These are phyloP conservation scores for Cyberlindnera xylosilytica DNA, from an alignment of 805 yeast species.

Conservation along the genomic window DNA sequence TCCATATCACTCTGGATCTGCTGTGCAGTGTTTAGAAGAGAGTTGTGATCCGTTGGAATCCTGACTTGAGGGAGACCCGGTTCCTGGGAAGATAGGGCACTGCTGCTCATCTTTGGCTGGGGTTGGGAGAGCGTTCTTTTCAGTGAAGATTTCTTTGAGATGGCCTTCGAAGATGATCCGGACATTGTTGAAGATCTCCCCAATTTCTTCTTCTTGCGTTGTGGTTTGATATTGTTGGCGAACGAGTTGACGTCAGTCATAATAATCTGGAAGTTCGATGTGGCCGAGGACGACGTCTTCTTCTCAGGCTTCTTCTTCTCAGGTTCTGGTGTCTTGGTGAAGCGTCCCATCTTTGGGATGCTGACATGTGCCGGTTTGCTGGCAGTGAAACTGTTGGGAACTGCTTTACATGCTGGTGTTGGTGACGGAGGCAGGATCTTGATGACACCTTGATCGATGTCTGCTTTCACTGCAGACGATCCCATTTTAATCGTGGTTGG, in stretches of 20 bases:
- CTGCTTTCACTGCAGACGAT: slow-evolving; percentile 27
- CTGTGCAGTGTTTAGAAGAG: too few species aligned
- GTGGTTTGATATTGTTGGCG: slow-evolving; percentile 17
- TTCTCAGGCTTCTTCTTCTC: not conserved
- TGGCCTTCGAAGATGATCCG: slow-evolving; percentile 10
- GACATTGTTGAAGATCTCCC: slow-evolving; percentile 22
- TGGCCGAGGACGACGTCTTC: not conserved
- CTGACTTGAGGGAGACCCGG: too few species aligned
- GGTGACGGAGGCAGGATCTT: slow-evolving; percentile 24
- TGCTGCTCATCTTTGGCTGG: slow-evolving; percentile 15
- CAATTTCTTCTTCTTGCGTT: slow-evolving; percentile 20
- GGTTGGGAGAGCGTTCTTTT: slow-evolving; percentile 28
- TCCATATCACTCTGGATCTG: too few species aligned
- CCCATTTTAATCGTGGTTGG: slow-evolving; percentile 30
- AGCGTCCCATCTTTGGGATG: slow-evolving; percentile 28
- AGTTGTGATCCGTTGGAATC: too few species aligned
- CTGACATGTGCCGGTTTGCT: slow-evolving; percentile 4
- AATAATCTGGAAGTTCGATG: slow-evolving; percentile 32
- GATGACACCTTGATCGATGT: slow-evolving; percentile 6
- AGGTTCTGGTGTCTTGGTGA: slow-evolving; percentile 21
- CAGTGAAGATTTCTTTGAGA: slow-evolving; percentile 19
- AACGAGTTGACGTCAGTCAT: slow-evolving; percentile 32
- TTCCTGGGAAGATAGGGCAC: too few species aligned
- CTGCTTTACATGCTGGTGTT: slow-evolving; percentile 23
- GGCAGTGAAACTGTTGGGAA: slow-evolving; percentile 1